Evolutionary conservation across 805 yeast species (phyloP).

Genomic region (Komagataella populi): DNA sequence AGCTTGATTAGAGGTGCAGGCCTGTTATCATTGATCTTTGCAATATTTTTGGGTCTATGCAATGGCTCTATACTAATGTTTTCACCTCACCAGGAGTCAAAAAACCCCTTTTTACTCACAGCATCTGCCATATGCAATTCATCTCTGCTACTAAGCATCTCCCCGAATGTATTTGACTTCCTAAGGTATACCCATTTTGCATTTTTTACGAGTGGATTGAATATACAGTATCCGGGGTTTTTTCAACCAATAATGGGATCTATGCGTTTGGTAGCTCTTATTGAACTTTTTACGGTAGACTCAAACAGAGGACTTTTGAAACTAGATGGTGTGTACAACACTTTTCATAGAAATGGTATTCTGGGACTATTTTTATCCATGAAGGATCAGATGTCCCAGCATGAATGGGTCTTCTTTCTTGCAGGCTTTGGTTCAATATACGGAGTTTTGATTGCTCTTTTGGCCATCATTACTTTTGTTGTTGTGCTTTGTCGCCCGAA

Average conservation of each 20-base stretch:
- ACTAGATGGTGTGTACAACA: conserved; percentile 25
- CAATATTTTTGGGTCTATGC: conserved; percentile 20
- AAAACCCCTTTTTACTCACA: conserved; percentile 32
- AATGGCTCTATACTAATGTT: conserved; percentile 22
- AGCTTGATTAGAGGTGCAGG: conserved; percentile 25
- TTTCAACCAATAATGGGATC: conserved; percentile 39
- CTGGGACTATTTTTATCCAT: background rate
- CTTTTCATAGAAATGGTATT: conserved; percentile 23
- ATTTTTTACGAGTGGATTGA: conserved; percentile 39
- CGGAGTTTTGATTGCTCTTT: conserved; percentile 11
- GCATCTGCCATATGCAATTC: conserved; percentile 51
- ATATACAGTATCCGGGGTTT: conserved; percentile 47
- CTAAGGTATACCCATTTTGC: conserved; percentile 45
- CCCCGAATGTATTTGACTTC: conserved; percentile 36
- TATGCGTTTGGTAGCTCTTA: conserved; percentile 42
- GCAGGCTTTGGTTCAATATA: conserved; percentile 17
- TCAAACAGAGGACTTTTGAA: conserved; percentile 4
- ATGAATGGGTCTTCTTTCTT: conserved; percentile 18
- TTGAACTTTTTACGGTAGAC: conserved; percentile 11
- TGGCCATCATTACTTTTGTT: conserved; percentile 2
- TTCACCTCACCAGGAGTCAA: conserved; percentile 48
- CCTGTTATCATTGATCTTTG: conserved; percentile 24
- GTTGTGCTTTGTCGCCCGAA: conserved; percentile 1
- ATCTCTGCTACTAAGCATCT: conserved; percentile 37
- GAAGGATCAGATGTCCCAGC: background rate